phyloP scores from a whole-genome alignment of 2,329 filamentous ascomycete genomes.

The Hypoxylon sp. region DNA sequence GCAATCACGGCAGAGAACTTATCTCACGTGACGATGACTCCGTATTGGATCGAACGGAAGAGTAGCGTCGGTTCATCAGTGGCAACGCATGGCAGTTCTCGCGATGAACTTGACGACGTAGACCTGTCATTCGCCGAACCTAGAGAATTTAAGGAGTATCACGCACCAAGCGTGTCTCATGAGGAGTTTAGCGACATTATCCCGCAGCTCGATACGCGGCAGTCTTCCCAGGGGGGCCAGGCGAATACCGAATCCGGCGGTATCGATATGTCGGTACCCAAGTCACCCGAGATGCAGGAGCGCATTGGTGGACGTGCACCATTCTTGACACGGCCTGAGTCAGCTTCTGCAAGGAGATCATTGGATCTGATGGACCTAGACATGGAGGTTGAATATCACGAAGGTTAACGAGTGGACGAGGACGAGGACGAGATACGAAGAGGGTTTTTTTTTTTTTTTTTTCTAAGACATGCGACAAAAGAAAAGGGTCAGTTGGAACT shows the following conservation, averaged over 20 bases:
- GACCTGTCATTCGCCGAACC: conserved; percentile 38
- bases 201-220: conserved; percentile 4
- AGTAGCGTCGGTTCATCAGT: conserved; percentile 43
- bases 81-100: conserved; percentile 43
- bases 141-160: conserved; percentile 3
- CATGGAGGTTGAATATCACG: conserved; percentile 36
- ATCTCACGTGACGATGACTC: conserved; percentile 11
- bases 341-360: conserved; percentile 31
- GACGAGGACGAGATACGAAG: conserved; percentile 9
- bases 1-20: conserved; percentile 32
- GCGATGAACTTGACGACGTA: conserved; percentile 37
- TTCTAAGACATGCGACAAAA: neutral
- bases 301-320: conserved; percentile 41
- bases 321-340: conserved; percentile 39
- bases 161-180: conserved; percentile 7
- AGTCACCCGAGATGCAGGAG: conserved; percentile 57
- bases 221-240: neutral
- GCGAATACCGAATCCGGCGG: conserved; percentile 36
- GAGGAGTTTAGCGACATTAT: conserved; percentile 15
- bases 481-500: neutral
- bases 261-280: conserved; percentile 25
- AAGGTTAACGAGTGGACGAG: conserved; percentile 7
- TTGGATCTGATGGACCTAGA: conserved; percentile 52
- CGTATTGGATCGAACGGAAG: conserved; percentile 38
- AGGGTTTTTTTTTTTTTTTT: too few relatives aligned